Evolutionary conservation across 1,284 basidiomycete species (phyloP).

Genomic region (Trichosporon faecale): DNA sequence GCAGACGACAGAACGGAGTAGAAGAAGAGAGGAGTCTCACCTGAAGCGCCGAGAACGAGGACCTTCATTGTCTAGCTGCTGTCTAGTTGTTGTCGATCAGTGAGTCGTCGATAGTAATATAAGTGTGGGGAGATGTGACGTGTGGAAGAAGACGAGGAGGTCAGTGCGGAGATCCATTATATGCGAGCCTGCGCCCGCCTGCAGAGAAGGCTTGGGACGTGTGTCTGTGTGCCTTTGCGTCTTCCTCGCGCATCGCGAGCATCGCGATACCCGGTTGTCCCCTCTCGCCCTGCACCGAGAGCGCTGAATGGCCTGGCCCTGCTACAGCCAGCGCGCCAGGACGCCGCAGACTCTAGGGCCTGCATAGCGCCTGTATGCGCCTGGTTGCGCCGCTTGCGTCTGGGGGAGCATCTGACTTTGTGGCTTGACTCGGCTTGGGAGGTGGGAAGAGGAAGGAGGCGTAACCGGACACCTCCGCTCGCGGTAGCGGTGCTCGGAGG

Average conservation of each 20-base stretch:
- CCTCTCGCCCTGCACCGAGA: background rate
- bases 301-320: background rate
- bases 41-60: constrained; percentile 50
- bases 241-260: background rate
- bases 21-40: constrained; percentile 21
- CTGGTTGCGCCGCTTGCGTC: background rate
- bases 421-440: background rate
- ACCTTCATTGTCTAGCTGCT: constrained; percentile 42
- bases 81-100: background rate
- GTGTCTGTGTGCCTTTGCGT: background rate
- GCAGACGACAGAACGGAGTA: background rate
- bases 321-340: background rate
- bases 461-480: background rate
- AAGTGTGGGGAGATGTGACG: background rate
- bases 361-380: background rate
- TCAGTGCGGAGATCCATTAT: background rate
- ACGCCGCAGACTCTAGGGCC: background rate
- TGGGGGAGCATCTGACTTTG: background rate
- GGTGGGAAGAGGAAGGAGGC: background rate
- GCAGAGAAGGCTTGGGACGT: background rate
- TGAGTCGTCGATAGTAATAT: background rate
- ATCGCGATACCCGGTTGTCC: background rate
- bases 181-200: background rate
- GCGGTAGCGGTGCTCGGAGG: background rate
- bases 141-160: background rate